phyloP scores from a whole-genome alignment of 2,329 filamentous ascomycete genomes.

The Aspergillus pseudoglaucus region DNA sequence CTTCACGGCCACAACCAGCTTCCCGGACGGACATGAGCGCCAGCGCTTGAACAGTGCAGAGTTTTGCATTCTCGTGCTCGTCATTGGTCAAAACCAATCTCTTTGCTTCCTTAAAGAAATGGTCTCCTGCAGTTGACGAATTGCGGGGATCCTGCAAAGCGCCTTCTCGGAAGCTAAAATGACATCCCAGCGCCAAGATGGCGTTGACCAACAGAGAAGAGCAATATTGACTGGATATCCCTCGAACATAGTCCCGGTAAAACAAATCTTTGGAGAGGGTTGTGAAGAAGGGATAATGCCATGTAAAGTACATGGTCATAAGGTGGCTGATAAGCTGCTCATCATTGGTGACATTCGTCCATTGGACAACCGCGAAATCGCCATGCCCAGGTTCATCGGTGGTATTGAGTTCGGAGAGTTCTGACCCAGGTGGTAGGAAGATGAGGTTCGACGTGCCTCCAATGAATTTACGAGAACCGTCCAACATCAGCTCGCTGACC shows the following conservation, averaged over 20 bases:
- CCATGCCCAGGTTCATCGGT: conserved; percentile 43
- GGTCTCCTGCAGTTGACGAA: conserved; percentile 81
- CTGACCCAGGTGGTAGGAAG: conserved; percentile 56
- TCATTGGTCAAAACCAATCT: conserved; percentile 83
- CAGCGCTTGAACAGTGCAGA: conserved; percentile 88
- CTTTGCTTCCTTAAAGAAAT: conserved; percentile 94
- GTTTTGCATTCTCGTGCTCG: conserved; percentile 79
- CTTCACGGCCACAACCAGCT: conserved; percentile 87
- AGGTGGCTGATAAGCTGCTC: conserved; percentile 74
- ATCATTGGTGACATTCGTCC: conserved; percentile 81
- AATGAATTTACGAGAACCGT: conserved; percentile 83
- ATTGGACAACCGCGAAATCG: conserved; percentile 68
- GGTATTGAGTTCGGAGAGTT: conserved; percentile 35
- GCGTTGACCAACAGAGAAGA: conserved; percentile 86
- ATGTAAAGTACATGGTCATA: conserved; percentile 95
- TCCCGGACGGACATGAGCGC: conserved; percentile 95
- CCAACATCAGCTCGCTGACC: conserved; percentile 84
- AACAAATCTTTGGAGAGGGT: conserved; percentile 82
- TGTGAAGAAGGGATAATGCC: conserved; percentile 96
- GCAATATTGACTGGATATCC: conserved; percentile 68
- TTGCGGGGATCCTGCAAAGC: conserved; percentile 67
- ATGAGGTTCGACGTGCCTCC: conserved; percentile 92
- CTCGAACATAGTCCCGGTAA: conserved; percentile 73
- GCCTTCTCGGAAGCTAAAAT: conserved; percentile 73
- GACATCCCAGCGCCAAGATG: conserved; percentile 86